Conservation (phyloP, 2,329 filamentous ascomycete genomes). For the Neonectria faginata region DNA sequence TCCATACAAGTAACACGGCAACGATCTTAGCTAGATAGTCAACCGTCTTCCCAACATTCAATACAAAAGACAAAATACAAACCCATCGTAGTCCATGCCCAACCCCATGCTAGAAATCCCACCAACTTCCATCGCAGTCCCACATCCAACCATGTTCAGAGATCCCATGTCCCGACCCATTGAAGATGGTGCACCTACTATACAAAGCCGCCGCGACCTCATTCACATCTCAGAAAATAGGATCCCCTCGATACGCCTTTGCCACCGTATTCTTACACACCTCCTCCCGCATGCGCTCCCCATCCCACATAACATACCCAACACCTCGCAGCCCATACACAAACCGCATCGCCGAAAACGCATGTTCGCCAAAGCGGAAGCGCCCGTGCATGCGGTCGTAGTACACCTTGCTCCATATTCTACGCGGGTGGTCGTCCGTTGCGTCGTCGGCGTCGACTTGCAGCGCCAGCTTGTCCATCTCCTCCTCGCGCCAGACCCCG, state of each 20-base stretch:
- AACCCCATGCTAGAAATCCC: neutral
- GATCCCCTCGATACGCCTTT: constrained; percentile 37
- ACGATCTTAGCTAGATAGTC: neutral
- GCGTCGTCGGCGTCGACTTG: constrained; percentile 33
- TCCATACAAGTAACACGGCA: too few species aligned
- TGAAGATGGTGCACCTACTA: constrained; percentile 4
- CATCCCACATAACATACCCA: constrained; percentile 42
- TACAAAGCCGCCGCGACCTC: neutral
- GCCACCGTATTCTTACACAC: constrained; percentile 31
- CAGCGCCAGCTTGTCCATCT: constrained; percentile 35
- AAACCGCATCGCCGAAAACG: constrained; percentile 36
- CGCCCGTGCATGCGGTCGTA: constrained; percentile 33
- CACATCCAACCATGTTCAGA: neutral
- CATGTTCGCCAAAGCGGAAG: constrained; percentile 34
- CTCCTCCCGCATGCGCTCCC: constrained; percentile 34
- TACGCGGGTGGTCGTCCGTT: constrained; percentile 32
- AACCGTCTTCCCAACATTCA: neutral
- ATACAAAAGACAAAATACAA: neutral
- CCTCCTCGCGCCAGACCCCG: constrained; percentile 30
- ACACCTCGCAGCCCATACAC: constrained; percentile 34
- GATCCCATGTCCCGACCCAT: neutral
- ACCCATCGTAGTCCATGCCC: neutral
- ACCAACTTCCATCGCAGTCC: constrained; percentile 8
- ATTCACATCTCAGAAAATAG: constrained; percentile 24
- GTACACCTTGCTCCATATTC: constrained; percentile 36